Base-by-base conservation (phyloP, 495 filamentous ascomycete genomes). In the Platismatia glauca region DNA sequence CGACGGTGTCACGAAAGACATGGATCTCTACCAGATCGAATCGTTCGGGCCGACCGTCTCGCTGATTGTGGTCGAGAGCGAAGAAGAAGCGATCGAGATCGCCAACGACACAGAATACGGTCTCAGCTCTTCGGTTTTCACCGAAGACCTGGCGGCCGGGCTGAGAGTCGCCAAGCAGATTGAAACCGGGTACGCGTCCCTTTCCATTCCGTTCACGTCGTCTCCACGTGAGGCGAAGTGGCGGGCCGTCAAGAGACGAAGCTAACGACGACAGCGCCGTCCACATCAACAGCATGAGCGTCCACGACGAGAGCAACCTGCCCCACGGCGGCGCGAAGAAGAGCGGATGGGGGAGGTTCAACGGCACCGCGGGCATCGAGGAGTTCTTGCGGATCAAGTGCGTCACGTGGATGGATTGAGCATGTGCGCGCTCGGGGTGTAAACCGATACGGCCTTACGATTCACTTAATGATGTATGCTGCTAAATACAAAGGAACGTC, bases 331-430 rank as follows among this genome's bases (percentile, higher is more conserved):
- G 91, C 35, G 84, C 83, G 69, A 97, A 97, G 81, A 82, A 82
- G 58, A 91, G 87, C 67, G 92, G 92, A 13, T 92, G 83, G 71
- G 92, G 91, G n/a, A 75, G 84, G 3, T 86, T 86, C 72, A 82
- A 81, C 64, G 82, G 74, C 15, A 67, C 72, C 37, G 72, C 72
- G 58, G 84, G 81, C 5, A 75, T 83, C 53, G 78, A 88, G 34
- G 92, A 97, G 76, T 97, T 91, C 81, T 71, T 93, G 71, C 81
- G 85, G 73, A 85, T 84, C 37, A 97, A 97, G 82, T 91, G 86
- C 3, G 80, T 96, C 4, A 95, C 90, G 7, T 95, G 84, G 66
- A 73, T 73, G 69, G 75, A 75, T 50, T 83, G 72, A 67, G 57
- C 27, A 1, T 50, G 27, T 7, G 11, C 46, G 5, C 16, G 16